These are phyloP conservation scores for Polyporus tsugae DNA, from an alignment of 1,284 basidiomycete genomes.

Conservation along the genomic window DNA sequence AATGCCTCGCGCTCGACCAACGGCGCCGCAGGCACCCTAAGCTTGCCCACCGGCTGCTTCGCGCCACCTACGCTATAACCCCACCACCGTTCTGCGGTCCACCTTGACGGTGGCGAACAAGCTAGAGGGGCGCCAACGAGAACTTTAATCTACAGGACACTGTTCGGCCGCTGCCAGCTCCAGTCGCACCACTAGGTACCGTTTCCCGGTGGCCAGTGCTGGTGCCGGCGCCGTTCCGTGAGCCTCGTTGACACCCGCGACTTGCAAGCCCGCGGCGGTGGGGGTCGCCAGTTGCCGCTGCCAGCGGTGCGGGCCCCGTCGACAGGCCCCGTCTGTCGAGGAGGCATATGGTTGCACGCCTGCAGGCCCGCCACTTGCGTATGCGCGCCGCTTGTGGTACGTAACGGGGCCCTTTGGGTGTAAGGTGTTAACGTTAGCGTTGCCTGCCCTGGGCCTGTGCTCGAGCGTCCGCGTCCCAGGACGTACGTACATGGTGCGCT, in stretches of 20 bases:
- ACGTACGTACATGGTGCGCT: constrained; percentile 1
- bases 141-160: not conserved
- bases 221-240: not conserved
- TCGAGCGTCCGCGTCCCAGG: not conserved
- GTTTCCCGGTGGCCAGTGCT: not conserved
- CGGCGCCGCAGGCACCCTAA: not conserved
- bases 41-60: not conserved
- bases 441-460: not conserved
- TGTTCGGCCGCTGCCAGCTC: not conserved
- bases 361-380: constrained; percentile 19
- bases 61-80: constrained; percentile 9
- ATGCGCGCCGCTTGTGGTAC: constrained; percentile 13
- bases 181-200: not conserved
- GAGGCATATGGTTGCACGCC: constrained; percentile 3
- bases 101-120: not conserved
- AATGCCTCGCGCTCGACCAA: not conserved
- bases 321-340: not conserved
- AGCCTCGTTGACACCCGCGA: constrained; percentile 2
- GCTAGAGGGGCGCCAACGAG: not conserved
- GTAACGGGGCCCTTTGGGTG: constrained; percentile 13
- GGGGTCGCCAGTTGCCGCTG: not conserved
- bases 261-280: not conserved
- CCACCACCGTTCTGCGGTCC: not conserved
- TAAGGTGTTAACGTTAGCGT: constrained; percentile 15
- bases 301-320: not conserved